phyloP scores from a whole-genome alignment of 2,329 filamentous ascomycete genomes.

The Trichoderma koningiopsis region DNA sequence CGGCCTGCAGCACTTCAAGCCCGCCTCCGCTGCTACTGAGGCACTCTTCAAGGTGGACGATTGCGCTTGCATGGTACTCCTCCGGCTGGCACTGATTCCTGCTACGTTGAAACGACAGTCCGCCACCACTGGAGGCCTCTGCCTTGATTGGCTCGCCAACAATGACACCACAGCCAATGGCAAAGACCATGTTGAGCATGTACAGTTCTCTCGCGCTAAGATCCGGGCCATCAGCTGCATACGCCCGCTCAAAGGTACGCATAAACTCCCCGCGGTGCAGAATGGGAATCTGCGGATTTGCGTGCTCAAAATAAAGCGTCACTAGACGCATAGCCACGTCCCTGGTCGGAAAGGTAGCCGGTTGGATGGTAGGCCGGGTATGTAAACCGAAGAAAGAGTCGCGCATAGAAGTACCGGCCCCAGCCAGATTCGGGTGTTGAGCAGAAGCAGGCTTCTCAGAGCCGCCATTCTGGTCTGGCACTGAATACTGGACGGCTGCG shows the following conservation, averaged over 20 bases:
- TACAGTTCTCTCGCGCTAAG: slow-evolving; percentile 83
- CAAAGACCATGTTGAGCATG: slow-evolving; percentile 94
- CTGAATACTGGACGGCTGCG: slow-evolving; percentile 79
- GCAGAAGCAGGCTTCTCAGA: slow-evolving; percentile 31
- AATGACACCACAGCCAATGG: slow-evolving; percentile 92
- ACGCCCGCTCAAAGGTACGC: slow-evolving; percentile 81
- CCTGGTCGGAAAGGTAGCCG: slow-evolving; percentile 79
- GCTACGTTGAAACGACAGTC: slow-evolving; percentile 36
- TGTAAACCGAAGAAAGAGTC: slow-evolving; percentile 98
- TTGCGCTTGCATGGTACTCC: slow-evolving; percentile 93
- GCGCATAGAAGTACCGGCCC: slow-evolving; percentile 75
- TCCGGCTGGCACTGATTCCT: slow-evolving; percentile 71
- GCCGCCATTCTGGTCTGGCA: slow-evolving; percentile 60
- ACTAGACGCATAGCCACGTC: slow-evolving; percentile 73
- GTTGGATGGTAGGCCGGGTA: slow-evolving; percentile 83
- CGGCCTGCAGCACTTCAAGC: slow-evolving; percentile 90
- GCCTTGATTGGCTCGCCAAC: slow-evolving; percentile 65
- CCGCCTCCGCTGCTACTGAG: slow-evolving; percentile 84
- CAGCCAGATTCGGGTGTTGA: slow-evolving; percentile 30
- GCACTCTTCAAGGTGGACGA: slow-evolving; percentile 87
- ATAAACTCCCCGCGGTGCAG: slow-evolving; percentile 88
- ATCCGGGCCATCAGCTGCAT: slow-evolving; percentile 66
- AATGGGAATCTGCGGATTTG: slow-evolving; percentile 94
- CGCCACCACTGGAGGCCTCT: slow-evolving; percentile 42
- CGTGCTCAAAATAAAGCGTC: slow-evolving; percentile 89